These are phyloP conservation scores for Fusarium sp. DNA, from an alignment of 2,329 filamentous ascomycete species.

Conservation along the genomic window DNA sequence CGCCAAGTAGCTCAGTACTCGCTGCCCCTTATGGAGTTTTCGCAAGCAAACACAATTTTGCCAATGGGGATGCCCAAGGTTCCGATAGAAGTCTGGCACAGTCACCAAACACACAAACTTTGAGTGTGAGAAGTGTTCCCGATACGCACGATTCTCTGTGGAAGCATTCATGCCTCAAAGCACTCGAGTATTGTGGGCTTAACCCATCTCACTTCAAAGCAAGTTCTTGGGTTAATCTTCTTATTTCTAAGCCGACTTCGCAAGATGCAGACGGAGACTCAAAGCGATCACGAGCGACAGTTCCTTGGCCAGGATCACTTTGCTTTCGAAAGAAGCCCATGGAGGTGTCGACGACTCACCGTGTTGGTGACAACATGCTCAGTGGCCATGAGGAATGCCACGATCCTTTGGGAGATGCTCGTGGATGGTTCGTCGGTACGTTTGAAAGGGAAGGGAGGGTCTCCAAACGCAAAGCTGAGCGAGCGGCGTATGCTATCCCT, in stretches of 20 bases:
- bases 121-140: slow-evolving; percentile 56
- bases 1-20: slow-evolving; percentile 61
- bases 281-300: slow-evolving; percentile 57
- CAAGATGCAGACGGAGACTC: slow-evolving; percentile 58
- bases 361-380: slow-evolving; percentile 55
- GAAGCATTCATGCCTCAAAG: slow-evolving; percentile 63
- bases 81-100: slow-evolving; percentile 55
- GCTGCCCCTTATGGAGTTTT: slow-evolving; percentile 66
- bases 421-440: slow-evolving; percentile 60
- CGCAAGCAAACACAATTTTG: slow-evolving; percentile 45
- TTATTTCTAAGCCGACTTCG: slow-evolving; percentile 60
- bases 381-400: slow-evolving; percentile 57
- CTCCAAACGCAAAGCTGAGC: slow-evolving; percentile 63
- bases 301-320: slow-evolving; percentile 67
- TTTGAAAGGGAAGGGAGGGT: slow-evolving; percentile 62
- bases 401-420: slow-evolving; percentile 63
- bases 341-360: slow-evolving; percentile 55
- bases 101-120: slow-evolving; percentile 65
- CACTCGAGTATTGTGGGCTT: slow-evolving; percentile 65
- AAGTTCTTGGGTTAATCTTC: slow-evolving; percentile 65
- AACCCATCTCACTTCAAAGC: slow-evolving; percentile 58
- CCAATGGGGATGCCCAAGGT: slow-evolving; percentile 46
- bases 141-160: slow-evolving; percentile 60
- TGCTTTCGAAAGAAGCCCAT: slow-evolving; percentile 64
- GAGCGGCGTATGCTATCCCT: slow-evolving; percentile 57